Conservation (phyloP, 306 rosid species). For the Castanea mollissima region DNA sequence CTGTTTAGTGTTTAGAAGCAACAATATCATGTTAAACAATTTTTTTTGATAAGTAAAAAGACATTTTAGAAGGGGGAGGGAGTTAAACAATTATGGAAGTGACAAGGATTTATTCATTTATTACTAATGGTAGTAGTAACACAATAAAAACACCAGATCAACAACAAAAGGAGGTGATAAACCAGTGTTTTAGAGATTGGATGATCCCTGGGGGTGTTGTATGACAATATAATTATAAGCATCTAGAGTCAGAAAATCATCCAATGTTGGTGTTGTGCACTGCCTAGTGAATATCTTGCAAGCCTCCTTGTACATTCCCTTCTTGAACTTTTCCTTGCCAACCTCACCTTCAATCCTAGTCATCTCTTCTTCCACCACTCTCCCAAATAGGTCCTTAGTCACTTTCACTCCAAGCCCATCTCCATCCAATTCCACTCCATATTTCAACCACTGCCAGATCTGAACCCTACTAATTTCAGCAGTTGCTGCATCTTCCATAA, state of each 20-base stretch:
- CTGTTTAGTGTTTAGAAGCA: too few species aligned
- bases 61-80: too few species aligned
- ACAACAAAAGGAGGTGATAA: not conserved
- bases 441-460: slow-evolving; percentile 95
- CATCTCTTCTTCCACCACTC: slow-evolving; percentile 93
- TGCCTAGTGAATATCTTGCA: slow-evolving; percentile 63
- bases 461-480: slow-evolving; percentile 96
- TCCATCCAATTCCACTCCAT: slow-evolving; percentile 73
- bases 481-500: slow-evolving; percentile 98
- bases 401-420: slow-evolving; percentile 74
- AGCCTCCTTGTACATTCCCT: slow-evolving; percentile 76
- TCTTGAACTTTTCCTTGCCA: slow-evolving; percentile 64
- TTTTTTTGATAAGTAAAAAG: too few species aligned
- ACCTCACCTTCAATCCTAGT: slow-evolving; percentile 71
- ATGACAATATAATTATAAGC: slow-evolving; percentile 63
- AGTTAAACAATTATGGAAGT: not conserved
- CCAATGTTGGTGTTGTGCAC: slow-evolving; percentile 66
- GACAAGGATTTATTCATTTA: not conserved
- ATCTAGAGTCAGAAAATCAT: slow-evolving; percentile 84
- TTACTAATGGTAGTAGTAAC: not conserved
- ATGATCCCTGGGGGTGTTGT: slow-evolving; percentile 47
- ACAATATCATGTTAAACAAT: too few species aligned
- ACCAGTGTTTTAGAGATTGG: slow-evolving; percentile 38
- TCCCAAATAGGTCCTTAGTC: slow-evolving; percentile 58
- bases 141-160: not conserved